These are phyloP conservation scores for Fraxinus albicans DNA, from an alignment of 305 asterid genomes.

Conservation along the genomic window DNA sequence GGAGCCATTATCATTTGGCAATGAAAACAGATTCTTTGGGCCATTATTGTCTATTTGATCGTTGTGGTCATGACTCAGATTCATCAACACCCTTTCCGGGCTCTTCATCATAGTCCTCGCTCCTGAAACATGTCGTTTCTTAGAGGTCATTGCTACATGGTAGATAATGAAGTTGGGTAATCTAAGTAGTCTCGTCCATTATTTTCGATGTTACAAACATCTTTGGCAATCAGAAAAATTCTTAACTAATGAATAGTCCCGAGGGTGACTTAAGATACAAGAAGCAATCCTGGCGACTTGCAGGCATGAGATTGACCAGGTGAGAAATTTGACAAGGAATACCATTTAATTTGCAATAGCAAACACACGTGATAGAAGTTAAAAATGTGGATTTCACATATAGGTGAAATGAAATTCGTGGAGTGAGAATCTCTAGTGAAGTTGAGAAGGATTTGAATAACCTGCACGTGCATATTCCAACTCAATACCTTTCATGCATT, in stretches of 20 bases:
- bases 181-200: not conserved
- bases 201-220: not conserved
- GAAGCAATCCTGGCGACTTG: not conserved
- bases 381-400: not conserved
- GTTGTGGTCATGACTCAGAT: constrained; percentile 40
- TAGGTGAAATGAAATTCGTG: not conserved
- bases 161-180: not conserved
- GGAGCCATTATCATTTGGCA: constrained; percentile 47
- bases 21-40: constrained; percentile 44
- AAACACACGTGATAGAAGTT: not conserved
- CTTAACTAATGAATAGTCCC: not conserved
- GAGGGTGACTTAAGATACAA: not conserved
- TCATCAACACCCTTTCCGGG: constrained; percentile 45
- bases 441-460: not conserved
- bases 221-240: not conserved
- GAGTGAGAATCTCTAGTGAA: not conserved
- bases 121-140: constrained; percentile 40
- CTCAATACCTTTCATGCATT: not conserved
- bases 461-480: not conserved
- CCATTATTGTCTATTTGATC: constrained; percentile 42
- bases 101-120: constrained; percentile 47
- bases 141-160: constrained; percentile 13
- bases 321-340: not conserved
- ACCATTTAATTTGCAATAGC: not conserved
- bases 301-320: not conserved